Base-by-base conservation (phyloP, 2,329 filamentous ascomycete genomes). In the Colletotrichum cereale region DNA sequence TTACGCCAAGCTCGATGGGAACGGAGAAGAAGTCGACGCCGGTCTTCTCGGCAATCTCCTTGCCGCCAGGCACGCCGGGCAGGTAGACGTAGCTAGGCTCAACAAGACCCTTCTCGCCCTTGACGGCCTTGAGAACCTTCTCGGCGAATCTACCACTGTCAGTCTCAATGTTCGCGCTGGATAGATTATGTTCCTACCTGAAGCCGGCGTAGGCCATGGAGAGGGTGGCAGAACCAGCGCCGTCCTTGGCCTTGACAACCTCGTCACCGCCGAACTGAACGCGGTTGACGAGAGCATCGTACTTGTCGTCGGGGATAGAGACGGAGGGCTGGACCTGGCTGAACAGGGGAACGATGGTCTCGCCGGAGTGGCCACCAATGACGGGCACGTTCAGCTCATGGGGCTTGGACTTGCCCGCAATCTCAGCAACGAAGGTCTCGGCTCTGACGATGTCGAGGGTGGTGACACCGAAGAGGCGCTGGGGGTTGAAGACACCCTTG, bases 251-350 rank as follows among this genome's bases (percentile, higher is more conserved):
- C 88, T 96, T 91, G 82, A 97, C 95, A 74, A 97, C 95, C 86
- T 97, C 95, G 77, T 99, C 96, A 87, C 96, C 96, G 82, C 96
- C 96, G 78, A 98, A 98, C 84, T 99, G 96, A 69, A 98, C 93
- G 86, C 96, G 95, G 86, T 98, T 93, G 80, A 97, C 91, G 62
- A 99, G 88, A 75, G 90, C 93, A 79, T 96, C 94, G 78, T 97
- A 93, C 88, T 97, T 96, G 82, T 98, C 95, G 73, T 89, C 88
- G 57, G 96, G 94, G 75, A 98, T 96, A 73, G 89, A 88, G 79
- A 96, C 92, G 53, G 89, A 82, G 69, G 95, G 95, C 80, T 91
- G 90, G 76, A 94, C 90, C 87, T 96, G 92, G 90, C 95, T 97
- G 90, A 98, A 97, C 73, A 99, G 90, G 62, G 96, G 96, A 68